Evolutionary conservation across 225 moss, liverwort and hornwort species (phyloP).

Genomic region (Asterella californica): DNA sequence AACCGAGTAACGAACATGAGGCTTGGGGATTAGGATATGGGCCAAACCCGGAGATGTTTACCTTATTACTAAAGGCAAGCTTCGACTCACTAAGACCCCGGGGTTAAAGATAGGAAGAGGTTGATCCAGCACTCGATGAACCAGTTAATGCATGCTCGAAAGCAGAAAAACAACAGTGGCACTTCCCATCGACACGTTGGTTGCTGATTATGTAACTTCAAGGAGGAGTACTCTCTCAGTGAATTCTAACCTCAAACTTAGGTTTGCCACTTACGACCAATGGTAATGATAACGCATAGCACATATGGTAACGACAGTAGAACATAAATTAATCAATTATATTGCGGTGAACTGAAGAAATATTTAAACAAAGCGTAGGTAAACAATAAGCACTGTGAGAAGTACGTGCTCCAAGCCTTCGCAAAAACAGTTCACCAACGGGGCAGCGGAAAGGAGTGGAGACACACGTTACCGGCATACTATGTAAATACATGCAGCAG

Average conservation of each 20-base stretch:
- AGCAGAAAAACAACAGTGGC: too few relatives aligned
- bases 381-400: neutral
- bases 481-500: slow-evolving; percentile 98
- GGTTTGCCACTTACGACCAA: neutral
- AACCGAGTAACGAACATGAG: too few relatives aligned
- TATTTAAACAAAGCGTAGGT: neutral
- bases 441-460: slow-evolving; percentile 27
- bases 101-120: too few relatives aligned
- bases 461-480: slow-evolving; percentile 91
- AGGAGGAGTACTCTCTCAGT: too few relatives aligned
- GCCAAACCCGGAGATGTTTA: too few relatives aligned
- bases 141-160: too few relatives aligned
- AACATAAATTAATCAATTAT: neutral
- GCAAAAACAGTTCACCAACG: neutral
- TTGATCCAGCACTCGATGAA: too few relatives aligned
- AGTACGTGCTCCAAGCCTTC: neutral
- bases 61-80: too few relatives aligned
- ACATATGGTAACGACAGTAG: neutral
- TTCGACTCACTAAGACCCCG: too few relatives aligned
- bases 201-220: too few relatives aligned
- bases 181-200: too few relatives aligned
- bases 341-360: neutral
- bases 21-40: too few relatives aligned
- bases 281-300: neutral
- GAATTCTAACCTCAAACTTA: neutral